Evolutionary conservation across 2,329 filamentous ascomycete species (phyloP), one percentile per base, ranked within the genome.

Genomic region (Cytospora paraplurivora): DNA sequence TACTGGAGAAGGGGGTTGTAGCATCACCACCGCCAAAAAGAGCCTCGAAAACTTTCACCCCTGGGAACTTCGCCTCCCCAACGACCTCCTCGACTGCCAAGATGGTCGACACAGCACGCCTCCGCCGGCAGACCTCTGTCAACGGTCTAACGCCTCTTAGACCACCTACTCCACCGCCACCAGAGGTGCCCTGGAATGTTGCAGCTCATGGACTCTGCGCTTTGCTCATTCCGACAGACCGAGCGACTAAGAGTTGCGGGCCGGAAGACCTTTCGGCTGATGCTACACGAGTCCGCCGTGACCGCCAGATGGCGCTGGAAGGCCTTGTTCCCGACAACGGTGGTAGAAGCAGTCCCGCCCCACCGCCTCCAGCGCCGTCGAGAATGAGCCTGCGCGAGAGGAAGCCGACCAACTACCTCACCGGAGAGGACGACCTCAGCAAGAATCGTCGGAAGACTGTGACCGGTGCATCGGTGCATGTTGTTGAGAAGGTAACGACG

Each of bases 31-130:
- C 78, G 8, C 80, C 81, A 62, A 77, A 78, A 10, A 83, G 77
- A 70, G 88, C 85, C 70, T 75, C 81, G 15, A 85, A 86, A 34
- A 78, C 78, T 65, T 79, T 82, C 15, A 83, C 84, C 27, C 74
- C 82, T 10, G 88, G 91, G 1, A 93, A 91, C 1, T 97, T 93
- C 75, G 92, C 87, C 2, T 92, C 93, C 1, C 92, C 93, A 0
- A 98, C 94, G 0, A 90, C 94, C 66, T 91, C 94, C 0, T 98
- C 92, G 50, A 87, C 88, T 1, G 92, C 92, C 32, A 96, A 92
- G 75, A 88, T 92, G 12, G 82, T 90, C 0, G 85, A 90, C 53
- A 84, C 88, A 1, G 79, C 87, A 10, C 89, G 86, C 66, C 79
- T 90, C 67, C 83, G 86, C 50, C 83, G 88, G 34, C 90, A 82